A percentile compares a stretch with the other conserved stretches of the same genome.
Evolutionary conservation across 352 stramenopile genomes (phyloP).

Genomic region (Phytophthora boehmeriae): DNA sequence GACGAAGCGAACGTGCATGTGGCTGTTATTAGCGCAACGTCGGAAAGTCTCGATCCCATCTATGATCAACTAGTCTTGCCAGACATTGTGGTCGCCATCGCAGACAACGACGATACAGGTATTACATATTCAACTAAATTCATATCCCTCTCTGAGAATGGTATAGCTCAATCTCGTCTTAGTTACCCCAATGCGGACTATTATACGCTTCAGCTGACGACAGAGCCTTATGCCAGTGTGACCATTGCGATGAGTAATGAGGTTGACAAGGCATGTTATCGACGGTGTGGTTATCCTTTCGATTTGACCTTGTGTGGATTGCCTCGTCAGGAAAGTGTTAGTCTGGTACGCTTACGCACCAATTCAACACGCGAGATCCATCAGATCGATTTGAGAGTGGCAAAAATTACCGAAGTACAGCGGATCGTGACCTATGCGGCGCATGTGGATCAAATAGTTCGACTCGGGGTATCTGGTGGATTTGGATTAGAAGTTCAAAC

Average conservation of each 20-base stretch:
- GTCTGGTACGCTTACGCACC: conserved; percentile 50
- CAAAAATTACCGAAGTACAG: conserved; percentile 68
- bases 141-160: conserved; percentile 48
- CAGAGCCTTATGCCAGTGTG: conserved; percentile 73
- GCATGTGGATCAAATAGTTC: conserved; percentile 64
- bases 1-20: conserved; percentile 73
- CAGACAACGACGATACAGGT: conserved; percentile 66
- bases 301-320: conserved; percentile 57
- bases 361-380: conserved; percentile 75
- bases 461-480: conserved; percentile 47
- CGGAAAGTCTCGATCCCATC: conserved; percentile 52
- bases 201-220: conserved; percentile 59
- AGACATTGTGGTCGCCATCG: conserved; percentile 67
- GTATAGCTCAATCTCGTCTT: conserved; percentile 3
- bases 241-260: conserved; percentile 84
- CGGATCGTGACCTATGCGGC: conserved; percentile 57
- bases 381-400: conserved; percentile 50
- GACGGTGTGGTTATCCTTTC: conserved; percentile 70
- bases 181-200: conserved; percentile 29
- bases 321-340: conserved; percentile 73
- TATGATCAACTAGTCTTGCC: conserved; percentile 65
- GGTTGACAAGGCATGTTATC: conserved; percentile 63
- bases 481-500: conserved; percentile 51
- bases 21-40: conserved; percentile 52
- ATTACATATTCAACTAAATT: conserved; percentile 55